Evolutionary conservation across 306 rosid species (phyloP), one percentile per base, ranked within the genome.

Genomic region (Corylus americana): DNA sequence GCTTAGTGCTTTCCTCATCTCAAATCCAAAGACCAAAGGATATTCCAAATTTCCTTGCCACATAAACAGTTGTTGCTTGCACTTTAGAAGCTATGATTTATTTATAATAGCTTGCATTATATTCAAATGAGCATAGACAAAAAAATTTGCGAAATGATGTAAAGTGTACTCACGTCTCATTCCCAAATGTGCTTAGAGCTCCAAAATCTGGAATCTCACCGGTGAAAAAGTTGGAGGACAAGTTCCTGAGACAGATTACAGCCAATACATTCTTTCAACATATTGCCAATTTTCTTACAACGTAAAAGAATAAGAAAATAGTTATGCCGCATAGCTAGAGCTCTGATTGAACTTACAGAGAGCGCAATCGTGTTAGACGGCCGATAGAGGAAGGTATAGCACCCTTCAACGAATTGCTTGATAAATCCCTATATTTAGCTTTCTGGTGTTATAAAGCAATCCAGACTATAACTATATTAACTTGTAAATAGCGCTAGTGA

Each of bases 191-290:
- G 91, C 98, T 93, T 49, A 96, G 82, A 70, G 91, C 90, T 87
- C 99, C 99, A 75, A 91, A 74, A 59, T 93, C 98, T 1, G 99
- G 99, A 70, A 96, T 91, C 91, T 96, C 98, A 17, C 99, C 99
- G 2, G 94, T 86, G 67, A 96, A 91, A 79, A 89, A 96, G 78
- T 96, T 96, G 77, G 96, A 88, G 22, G 99, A 91, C 90, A 96
- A 82, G 86, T 96, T 96, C 98, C 99, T 96, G 70, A 78, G 73
- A 86, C 20, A 86, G 67, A 50, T 59, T 83, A 70, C 49, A 79
- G 27, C 70, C 78, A 4, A 48, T 59, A 77, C 42, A 67, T 55
- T 77, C 42, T 4, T 74, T 62, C 48, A 25, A 1, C 57, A 39
- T 25, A 79, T 50, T 51, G 35, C 42, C 16, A 47, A 45, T 14